phyloP scores from a whole-genome alignment of 352 stramenopile genomes.

The Globisporangium ultimum region DNA sequence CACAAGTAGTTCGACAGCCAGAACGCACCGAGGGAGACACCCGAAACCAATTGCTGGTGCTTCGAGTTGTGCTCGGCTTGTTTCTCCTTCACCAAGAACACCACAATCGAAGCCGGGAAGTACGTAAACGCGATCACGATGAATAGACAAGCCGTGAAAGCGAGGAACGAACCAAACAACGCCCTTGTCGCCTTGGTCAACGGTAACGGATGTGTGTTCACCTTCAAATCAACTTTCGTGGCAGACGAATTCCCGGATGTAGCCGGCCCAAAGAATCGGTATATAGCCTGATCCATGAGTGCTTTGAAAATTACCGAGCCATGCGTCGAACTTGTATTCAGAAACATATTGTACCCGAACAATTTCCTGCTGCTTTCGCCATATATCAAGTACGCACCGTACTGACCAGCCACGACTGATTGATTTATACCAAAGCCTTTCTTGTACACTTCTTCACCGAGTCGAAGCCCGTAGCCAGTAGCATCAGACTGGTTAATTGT shows the following conservation, averaged over 20 bases:
- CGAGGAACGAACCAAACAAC: conserved; percentile 16
- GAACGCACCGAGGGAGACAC: conserved; percentile 88
- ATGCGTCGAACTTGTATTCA: conserved; percentile 50
- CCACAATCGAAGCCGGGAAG: conserved; percentile 85
- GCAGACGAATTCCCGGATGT: no score
- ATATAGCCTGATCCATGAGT: conserved; percentile 15
- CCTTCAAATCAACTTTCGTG: conserved; percentile 23
- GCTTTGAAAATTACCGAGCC: conserved; percentile 44
- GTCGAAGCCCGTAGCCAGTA: conserved; percentile 15
- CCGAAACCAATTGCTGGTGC: conserved; percentile 90
- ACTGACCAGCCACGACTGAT: conserved; percentile 10
- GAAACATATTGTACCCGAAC: conserved; percentile 39
- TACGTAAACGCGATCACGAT: conserved; percentile 90
- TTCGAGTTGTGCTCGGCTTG: conserved; percentile 83
- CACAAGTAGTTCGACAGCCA: conserved; percentile 93
- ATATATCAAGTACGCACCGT: conserved; percentile 34
- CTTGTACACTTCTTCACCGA: conserved; percentile 13
- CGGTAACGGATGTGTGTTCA: conserved; percentile 49
- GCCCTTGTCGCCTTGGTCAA: conserved; percentile 30
- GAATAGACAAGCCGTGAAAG: conserved; percentile 34
- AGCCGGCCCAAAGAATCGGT: no score
- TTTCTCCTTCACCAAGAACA: conserved; percentile 91
- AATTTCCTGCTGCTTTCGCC: conserved; percentile 19
- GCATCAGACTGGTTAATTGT: conserved; percentile 15
- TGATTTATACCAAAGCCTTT: no score